Conservation (phyloP, 352 stramenopile species). For the Phytophthora litchii region DNA sequence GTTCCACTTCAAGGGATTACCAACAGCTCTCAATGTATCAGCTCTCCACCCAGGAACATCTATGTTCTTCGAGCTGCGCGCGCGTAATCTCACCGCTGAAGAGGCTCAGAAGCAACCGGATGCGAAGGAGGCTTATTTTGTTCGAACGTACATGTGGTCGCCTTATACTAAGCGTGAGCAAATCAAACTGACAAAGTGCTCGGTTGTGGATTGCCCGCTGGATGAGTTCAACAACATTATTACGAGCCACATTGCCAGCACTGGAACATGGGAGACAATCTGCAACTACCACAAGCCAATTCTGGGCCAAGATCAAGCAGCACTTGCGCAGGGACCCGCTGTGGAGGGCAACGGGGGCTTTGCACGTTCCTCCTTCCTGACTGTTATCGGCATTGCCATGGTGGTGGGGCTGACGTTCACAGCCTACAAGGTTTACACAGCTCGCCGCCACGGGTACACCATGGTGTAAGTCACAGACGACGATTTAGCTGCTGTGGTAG, state of each 20-base stretch:
- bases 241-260: constrained; percentile 60
- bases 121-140: constrained; percentile 55
- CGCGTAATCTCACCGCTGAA: constrained; percentile 21
- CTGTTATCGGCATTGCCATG: constrained; percentile 54
- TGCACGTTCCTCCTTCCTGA: constrained; percentile 36
- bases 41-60: constrained; percentile 74
- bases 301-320: constrained; percentile 19
- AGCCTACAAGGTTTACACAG: constrained; percentile 58
- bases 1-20: constrained; percentile 75
- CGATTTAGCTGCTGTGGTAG: constrained; percentile 1
- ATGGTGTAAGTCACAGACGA: constrained; percentile 27
- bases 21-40: constrained; percentile 66
- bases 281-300: constrained; percentile 65
- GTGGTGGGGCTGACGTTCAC: constrained; percentile 51
- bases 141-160: constrained; percentile 82
- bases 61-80: constrained; percentile 85
- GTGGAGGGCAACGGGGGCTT: constrained; percentile 18
- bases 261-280: constrained; percentile 83
- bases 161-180: constrained; percentile 68
- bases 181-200: constrained; percentile 82
- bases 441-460: constrained; percentile 58
- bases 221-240: constrained; percentile 83
- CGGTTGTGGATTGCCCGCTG: constrained; percentile 66
- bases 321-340: constrained; percentile 13
- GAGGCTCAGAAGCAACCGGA: constrained; percentile 23